Evolutionary conservation across 768 basidiomycete species (phyloP).

Genomic region (Kwoniella shandongensis): DNA sequence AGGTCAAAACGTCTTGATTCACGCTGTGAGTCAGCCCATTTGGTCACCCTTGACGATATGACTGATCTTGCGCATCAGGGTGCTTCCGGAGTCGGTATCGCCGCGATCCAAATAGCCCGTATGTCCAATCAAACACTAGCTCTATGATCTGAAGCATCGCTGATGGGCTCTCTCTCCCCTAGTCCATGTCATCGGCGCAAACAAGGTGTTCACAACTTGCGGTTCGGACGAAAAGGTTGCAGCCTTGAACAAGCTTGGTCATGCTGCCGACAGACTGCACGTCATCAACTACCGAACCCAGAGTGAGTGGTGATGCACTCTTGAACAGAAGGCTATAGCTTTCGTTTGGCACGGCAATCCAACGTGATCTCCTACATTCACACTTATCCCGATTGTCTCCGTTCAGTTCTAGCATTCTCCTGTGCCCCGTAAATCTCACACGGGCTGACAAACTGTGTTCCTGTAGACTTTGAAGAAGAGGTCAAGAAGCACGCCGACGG

Average conservation of each 20-base stretch:
- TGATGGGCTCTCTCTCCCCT: constrained; percentile 30
- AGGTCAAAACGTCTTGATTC: constrained; percentile 76
- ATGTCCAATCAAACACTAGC: constrained; percentile 11
- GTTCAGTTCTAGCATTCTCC: background rate
- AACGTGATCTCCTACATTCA: background rate
- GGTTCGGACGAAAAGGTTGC: constrained; percentile 79
- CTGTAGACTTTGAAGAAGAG: constrained; percentile 67
- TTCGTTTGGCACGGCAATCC: background rate
- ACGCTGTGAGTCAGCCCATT: constrained; percentile 60
- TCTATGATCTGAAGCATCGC: background rate
- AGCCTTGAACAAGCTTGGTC: constrained; percentile 58
- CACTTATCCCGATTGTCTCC: background rate
- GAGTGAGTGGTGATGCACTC: constrained; percentile 21
- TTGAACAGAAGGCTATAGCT: too few species aligned
- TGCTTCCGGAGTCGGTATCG: constrained; percentile 84
- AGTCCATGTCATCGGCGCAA: constrained; percentile 44
- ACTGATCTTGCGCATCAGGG: constrained; percentile 42
- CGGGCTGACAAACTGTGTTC: background rate
- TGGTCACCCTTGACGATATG: background rate
- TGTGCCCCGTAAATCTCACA: too few species aligned
- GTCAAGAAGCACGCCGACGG: constrained; percentile 69
- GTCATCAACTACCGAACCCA: constrained; percentile 77
- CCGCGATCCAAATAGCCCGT: constrained; percentile 83
- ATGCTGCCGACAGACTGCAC: constrained; percentile 54
- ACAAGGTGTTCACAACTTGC: constrained; percentile 75